These are phyloP conservation scores for Chlorophyllum brunneum DNA, from an alignment of 768 basidiomycete species.

Conservation along the genomic window DNA sequence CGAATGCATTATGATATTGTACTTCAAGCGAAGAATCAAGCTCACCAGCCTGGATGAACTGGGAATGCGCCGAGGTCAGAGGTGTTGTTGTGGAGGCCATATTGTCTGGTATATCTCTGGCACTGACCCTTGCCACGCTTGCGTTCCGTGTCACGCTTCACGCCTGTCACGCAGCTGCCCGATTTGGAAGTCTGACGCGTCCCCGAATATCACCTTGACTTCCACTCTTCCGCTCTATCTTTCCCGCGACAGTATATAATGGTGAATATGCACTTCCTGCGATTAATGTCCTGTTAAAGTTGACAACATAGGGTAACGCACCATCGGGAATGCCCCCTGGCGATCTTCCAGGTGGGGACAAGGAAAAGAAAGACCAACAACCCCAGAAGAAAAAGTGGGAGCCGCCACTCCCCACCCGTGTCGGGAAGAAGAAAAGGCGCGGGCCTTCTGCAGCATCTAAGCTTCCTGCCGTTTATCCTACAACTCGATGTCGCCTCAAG, in stretches of 20 bases:
- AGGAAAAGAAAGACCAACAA: conserved; percentile 43
- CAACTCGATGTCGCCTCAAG: conserved; percentile 91
- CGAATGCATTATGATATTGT: conserved; percentile 1
- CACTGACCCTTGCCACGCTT: conserved; percentile 4
- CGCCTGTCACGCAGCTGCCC: conserved; percentile 26
- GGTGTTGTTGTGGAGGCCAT: conserved; percentile 49
- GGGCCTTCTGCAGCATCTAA: conserved; percentile 92
- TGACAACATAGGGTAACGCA: conserved; percentile 58
- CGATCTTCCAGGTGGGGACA: conserved; percentile 27
- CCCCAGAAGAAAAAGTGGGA: conserved; percentile 94
- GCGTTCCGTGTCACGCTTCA: conserved; percentile 24
- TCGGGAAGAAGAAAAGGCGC: conserved; percentile 94
- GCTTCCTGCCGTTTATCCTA: conserved; percentile 90
- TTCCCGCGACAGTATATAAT: conserved; percentile 19
- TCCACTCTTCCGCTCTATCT: conserved; percentile 11
- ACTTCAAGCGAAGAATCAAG: not conserved
- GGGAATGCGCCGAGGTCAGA: conserved; percentile 53
- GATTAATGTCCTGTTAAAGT: not conserved
- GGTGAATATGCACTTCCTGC: conserved; percentile 17
- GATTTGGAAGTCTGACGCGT: conserved; percentile 51
- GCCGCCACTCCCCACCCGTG: conserved; percentile 92
- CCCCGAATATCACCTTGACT: conserved; percentile 19
- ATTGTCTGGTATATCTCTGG: not conserved
- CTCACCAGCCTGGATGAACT: conserved; percentile 78
- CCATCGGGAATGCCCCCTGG: conserved; percentile 57